These are phyloP conservation scores for Porphyrellus cyaneotinctus DNA, from an alignment of 768 basidiomycete genomes.

Conservation along the genomic window DNA sequence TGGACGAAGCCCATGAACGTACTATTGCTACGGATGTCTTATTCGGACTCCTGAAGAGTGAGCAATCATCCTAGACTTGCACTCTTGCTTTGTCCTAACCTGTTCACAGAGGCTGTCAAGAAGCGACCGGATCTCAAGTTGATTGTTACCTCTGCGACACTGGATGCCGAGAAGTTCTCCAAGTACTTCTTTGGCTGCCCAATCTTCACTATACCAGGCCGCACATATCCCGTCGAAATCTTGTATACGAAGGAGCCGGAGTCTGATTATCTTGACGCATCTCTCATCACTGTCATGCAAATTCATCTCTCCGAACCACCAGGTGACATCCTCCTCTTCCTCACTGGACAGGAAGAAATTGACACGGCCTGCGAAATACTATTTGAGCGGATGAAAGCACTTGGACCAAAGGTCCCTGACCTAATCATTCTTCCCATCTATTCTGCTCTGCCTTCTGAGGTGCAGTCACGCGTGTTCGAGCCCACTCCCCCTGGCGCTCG, in stretches of 20 bases:
- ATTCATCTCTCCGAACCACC: constrained; percentile 98
- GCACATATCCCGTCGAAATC: constrained; percentile 96
- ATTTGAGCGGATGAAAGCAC: constrained; percentile 97
- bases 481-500: constrained; percentile 97
- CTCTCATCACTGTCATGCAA: constrained; percentile 98
- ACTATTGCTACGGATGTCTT: constrained; percentile 98
- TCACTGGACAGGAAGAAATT: constrained; percentile 98
- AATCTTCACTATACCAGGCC: constrained; percentile 99
- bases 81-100: constrained; percentile 13
- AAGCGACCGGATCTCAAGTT: constrained; percentile 93
- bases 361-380: constrained; percentile 97
- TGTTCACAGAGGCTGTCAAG: constrained; percentile 78
- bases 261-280: constrained; percentile 94
- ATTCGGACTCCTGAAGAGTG: constrained; percentile 84
- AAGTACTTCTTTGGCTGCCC: constrained; percentile 99
- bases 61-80: constrained; percentile 8
- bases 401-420: constrained; percentile 98
- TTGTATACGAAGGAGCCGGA: constrained; percentile 99
- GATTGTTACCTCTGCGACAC: constrained; percentile 96
- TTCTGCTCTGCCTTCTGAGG: constrained; percentile 95
- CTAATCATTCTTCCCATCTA: constrained; percentile 97
- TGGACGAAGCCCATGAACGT: constrained; percentile 98
- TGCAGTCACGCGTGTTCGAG: constrained; percentile 97
- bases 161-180: constrained; percentile 99
- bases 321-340: constrained; percentile 93